Base-by-base conservation (phyloP, 176 grass and related monocot genomes). In the Saccharum officinarum region DNA sequence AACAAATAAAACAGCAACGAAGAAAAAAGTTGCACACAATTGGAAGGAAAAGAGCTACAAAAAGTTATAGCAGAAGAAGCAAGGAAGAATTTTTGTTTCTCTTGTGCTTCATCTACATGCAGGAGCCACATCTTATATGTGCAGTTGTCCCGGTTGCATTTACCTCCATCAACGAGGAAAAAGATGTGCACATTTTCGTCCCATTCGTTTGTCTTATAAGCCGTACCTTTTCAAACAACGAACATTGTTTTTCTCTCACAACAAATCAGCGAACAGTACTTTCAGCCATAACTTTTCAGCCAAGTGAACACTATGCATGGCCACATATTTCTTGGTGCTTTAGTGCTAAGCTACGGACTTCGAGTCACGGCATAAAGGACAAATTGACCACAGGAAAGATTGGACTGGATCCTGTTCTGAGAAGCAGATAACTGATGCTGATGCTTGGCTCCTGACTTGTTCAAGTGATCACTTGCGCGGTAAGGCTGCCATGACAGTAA, bases 381-480 rank as follows among this genome's bases (percentile, higher is more conserved):
- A 86, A 15, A 89, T 76, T 76, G 70, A 69, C 77, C 28, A 13
- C 34, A 42, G 26, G 66, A 59, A 69, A 88, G 18, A 75, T 59
- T 44, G 17, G 20, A 70, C 8, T 38, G 0, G 8, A 30, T 3
- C 10, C 4, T 30, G 9, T n/a, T 63, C n/a, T 50, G 28, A 7
- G 30, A 36, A 26, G 5, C 23, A 46, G 64, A 30, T 65, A 25
- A 42, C 12, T 71, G 22, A 4, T 23, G 69, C 10, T 61, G n/a
- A 61, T 67, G 26, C 52, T 3, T 45, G n/a, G 3, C 46, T 52
- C 47, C 23, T 7, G n/a, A 79, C 75, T 57, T 4, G 72, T 23
- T 88, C 82, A 40, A 50, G 49, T 71, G 45, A 71, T 82, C 77
- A 77, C 88, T 90, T 86, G 72, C 11, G 6, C 54, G n/a, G 61